Conservation (phyloP, 306 rosid species). For the Crotalaria pallida region DNA sequence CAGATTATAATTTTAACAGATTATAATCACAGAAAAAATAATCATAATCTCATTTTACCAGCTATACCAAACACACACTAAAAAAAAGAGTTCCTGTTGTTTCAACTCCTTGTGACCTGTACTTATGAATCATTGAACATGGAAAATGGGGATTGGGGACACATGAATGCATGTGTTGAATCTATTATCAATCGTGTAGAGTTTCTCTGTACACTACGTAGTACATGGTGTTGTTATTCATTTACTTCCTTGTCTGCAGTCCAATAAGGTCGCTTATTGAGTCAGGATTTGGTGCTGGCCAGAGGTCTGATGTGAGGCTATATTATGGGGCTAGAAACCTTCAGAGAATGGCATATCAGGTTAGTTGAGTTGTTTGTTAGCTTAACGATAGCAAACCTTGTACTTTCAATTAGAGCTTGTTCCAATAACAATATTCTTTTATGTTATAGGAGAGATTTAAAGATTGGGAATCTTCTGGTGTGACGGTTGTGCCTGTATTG, state of each 20-base stretch:
- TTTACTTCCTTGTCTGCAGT: conserved; percentile 39
- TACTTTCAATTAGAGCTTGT: conserved; percentile 2
- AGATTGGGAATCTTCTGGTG: conserved; percentile 92
- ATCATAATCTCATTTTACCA: too few species aligned
- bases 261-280: conserved; percentile 88
- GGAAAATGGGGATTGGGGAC: background rate
- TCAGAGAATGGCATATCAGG: conserved; percentile 96
- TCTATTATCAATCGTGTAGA: background rate
- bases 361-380: conserved; percentile 22
- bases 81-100: background rate
- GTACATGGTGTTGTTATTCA: background rate
- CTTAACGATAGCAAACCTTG: background rate
- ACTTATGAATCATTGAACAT: background rate
- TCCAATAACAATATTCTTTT: conserved; percentile 6
- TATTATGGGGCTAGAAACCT: conserved; percentile 89
- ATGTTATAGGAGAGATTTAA: conserved; percentile 75
- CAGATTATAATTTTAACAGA: too few species aligned
- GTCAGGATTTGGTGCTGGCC: conserved; percentile 62
- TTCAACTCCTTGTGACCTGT: background rate
- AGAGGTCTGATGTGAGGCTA: conserved; percentile 79
- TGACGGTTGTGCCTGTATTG: conserved; percentile 79
- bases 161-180: background rate
- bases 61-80: too few species aligned
- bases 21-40: too few species aligned
- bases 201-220: background rate